Conservation (phyloP, 495 filamentous ascomycete species). For the Penicillium samsonianum region DNA sequence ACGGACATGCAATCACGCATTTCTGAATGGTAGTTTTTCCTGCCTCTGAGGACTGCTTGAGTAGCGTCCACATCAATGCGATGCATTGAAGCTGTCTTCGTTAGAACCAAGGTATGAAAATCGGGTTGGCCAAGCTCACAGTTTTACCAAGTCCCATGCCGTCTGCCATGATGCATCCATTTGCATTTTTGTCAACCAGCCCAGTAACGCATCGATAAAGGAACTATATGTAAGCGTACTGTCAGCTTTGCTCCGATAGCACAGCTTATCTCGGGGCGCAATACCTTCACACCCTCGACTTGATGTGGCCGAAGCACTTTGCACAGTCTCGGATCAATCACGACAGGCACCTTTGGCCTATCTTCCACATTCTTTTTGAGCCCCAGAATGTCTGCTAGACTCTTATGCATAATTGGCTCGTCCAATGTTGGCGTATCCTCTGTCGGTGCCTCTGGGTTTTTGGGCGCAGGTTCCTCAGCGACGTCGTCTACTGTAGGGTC, state of each 20-base stretch:
- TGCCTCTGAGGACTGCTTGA: constrained; percentile 93
- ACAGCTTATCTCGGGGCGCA: not conserved
- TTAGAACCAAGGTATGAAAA: constrained; percentile 35
- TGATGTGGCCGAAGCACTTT: constrained; percentile 97
- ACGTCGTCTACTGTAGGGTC: constrained; percentile 94
- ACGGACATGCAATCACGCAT: constrained; percentile 97
- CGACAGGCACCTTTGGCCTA: constrained; percentile 87
- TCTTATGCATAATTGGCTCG: constrained; percentile 85
- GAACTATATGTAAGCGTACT: constrained; percentile 52
- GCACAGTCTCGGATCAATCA: constrained; percentile 88
- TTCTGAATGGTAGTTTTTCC: constrained; percentile 95
- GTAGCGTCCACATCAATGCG: constrained; percentile 87
- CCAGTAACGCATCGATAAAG: constrained; percentile 93
- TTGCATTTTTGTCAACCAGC: constrained; percentile 88
- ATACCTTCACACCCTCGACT: constrained; percentile 90
- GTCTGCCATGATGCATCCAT: constrained; percentile 99
- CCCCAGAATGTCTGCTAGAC: constrained; percentile 91
- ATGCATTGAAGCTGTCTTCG: constrained; percentile 65
- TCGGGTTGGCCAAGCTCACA: constrained; percentile 39
- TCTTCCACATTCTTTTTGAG: constrained; percentile 85
- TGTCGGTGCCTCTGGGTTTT: constrained; percentile 52
- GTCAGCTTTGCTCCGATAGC: constrained; percentile 4
- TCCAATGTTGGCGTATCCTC: constrained; percentile 65
- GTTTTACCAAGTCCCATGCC: constrained; percentile 99
- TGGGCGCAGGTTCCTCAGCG: constrained; percentile 54